Conservation (phyloP, 2,329 filamentous ascomycete genomes). For the Xylaria arbuscula region DNA sequence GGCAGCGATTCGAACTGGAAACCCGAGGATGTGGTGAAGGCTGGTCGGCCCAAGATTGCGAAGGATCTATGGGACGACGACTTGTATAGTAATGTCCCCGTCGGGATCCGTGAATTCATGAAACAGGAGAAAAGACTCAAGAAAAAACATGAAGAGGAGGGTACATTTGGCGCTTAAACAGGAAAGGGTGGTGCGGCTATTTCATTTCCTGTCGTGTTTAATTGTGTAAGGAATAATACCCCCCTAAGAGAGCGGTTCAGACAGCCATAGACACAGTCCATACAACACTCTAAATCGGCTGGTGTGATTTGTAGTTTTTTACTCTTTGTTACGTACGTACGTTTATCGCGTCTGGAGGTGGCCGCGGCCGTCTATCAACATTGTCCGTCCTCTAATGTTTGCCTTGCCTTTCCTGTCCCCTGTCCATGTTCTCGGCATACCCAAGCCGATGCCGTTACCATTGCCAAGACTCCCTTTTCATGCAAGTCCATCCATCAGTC, state of each 20-base stretch:
- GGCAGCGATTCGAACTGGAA: conserved; percentile 78
- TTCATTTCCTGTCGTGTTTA: conserved; percentile 14
- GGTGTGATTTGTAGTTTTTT: conserved; percentile 1
- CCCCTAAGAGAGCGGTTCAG: background rate
- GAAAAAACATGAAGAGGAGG: conserved; percentile 73
- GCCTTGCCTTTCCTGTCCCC: conserved; percentile 3
- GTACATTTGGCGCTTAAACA: conserved; percentile 58
- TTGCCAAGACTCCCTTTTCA: conserved; percentile 13
- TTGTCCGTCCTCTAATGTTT: conserved; percentile 29
- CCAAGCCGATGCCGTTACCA: conserved; percentile 5
- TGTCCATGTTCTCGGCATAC: background rate
- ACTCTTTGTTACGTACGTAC: background rate
- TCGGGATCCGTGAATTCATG: conserved; percentile 98
- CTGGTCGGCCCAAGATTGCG: conserved; percentile 54
- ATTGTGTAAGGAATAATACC: conserved; percentile 27
- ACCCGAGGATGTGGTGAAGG: conserved; percentile 45
- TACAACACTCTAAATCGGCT: background rate
- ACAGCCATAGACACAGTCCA: conserved; percentile 15
- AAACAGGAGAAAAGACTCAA: conserved; percentile 92
- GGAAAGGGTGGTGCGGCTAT: conserved; percentile 12
- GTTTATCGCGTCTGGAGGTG: conserved; percentile 23
- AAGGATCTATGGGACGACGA: conserved; percentile 72
- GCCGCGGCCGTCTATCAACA: conserved; percentile 31
- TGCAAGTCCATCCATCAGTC: conserved; percentile 4
- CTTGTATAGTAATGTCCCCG: conserved; percentile 82